A percentile compares a stretch with the other conserved stretches of the same genome.
Conservation (phyloP, 768 basidiomycete genomes). For the Mycena venus region DNA sequence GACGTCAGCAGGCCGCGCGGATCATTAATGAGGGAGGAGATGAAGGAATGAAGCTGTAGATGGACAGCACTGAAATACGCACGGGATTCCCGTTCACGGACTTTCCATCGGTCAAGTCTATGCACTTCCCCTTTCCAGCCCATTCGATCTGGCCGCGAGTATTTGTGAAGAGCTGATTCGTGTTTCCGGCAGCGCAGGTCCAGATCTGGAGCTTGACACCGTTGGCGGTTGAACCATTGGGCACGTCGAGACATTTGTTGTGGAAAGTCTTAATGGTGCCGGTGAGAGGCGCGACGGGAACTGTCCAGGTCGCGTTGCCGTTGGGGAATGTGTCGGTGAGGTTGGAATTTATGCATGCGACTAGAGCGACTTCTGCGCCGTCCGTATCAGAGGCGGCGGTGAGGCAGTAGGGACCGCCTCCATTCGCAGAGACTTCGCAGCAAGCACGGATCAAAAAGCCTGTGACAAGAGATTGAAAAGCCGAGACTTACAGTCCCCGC, state of each 20-base stretch:
- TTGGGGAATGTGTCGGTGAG: neutral
- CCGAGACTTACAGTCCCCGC: neutral
- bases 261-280: conserved; percentile 8
- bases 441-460: neutral
- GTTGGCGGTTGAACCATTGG: neutral
- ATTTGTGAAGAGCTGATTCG: conserved; percentile 10
- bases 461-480: too few relatives aligned
- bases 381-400: neutral
- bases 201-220: conserved; percentile 23
- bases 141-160: neutral
- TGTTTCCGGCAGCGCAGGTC: conserved; percentile 18
- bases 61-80: neutral
- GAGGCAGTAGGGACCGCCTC: neutral
- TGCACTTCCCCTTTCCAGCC: neutral
- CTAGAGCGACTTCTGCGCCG: neutral
- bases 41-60: too few relatives aligned
- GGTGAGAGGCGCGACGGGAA: neutral
- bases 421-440: neutral
- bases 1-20: too few relatives aligned
- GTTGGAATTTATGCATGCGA: neutral
- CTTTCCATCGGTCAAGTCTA: neutral
- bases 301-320: conserved; percentile 20
- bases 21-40: too few relatives aligned
- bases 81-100: neutral
- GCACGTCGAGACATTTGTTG: conserved; percentile 8